phyloP scores from a whole-genome alignment of 805 yeast genomes.

The Ogataea siamensis region DNA sequence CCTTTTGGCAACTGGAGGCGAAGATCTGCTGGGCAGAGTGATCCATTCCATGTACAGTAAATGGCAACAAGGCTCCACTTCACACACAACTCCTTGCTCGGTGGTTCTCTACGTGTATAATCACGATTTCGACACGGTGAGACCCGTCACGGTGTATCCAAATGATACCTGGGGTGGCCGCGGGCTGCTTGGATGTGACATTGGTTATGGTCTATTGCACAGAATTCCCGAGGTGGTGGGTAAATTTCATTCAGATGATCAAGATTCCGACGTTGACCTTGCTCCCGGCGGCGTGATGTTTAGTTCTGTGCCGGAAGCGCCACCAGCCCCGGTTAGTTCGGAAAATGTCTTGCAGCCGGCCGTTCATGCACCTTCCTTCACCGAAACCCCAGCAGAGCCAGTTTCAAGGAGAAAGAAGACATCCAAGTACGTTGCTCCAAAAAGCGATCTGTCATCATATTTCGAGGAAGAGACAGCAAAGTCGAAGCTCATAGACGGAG shows the following conservation, averaged over 20 bases:
- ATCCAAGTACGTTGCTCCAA: conserved; percentile 12
- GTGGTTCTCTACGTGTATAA: conserved; percentile 75
- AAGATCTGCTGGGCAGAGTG: conserved; percentile 67
- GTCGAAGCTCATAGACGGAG: conserved; percentile 39
- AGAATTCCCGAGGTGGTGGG: conserved; percentile 60
- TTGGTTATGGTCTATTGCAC: conserved; percentile 89
- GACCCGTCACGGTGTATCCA: conserved; percentile 83
- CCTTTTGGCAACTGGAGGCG: conserved; percentile 82
- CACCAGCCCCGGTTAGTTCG: conserved; percentile 8
- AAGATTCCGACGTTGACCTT: conserved; percentile 21
- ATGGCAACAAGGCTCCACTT: conserved; percentile 17
- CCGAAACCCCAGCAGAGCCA: conserved; percentile 3
- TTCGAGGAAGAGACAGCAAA: conserved; percentile 42
- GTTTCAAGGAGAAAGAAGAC: conserved; percentile 22
- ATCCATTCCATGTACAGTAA: conserved; percentile 51
- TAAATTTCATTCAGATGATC: conserved; percentile 32
- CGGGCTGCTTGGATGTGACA: conserved; percentile 89
- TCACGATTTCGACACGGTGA: conserved; percentile 77
- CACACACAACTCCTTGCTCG: conserved; percentile 36
- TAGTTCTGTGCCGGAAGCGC: conserved; percentile 4
- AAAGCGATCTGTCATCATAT: conserved; percentile 36
- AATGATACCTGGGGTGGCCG: conserved; percentile 76
- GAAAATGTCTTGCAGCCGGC: conserved; percentile 21
- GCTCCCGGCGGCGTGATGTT: conserved; percentile 29
- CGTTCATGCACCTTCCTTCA: conserved; percentile 27